Evolutionary conservation across 768 basidiomycete genomes (phyloP), one percentile per base, ranked within the genome.

Genomic region (Lactarius indigo): DNA sequence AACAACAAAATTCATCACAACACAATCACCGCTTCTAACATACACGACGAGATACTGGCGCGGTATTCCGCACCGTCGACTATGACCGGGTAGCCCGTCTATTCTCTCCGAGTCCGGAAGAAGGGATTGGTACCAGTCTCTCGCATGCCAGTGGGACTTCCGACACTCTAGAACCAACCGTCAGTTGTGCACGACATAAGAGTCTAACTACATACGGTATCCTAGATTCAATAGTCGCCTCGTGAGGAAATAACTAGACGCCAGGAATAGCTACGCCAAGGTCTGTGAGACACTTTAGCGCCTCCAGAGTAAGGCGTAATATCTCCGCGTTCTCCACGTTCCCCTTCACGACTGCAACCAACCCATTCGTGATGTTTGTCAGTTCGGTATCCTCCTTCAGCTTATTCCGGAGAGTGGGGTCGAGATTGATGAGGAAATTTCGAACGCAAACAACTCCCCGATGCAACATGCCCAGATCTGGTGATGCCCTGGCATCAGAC

Each of bases 361-460:
- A 78, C 0, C 84, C 84, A 37, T 75, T 73, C 26, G 83, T 75
- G 20, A 93, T 75, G n/a, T 84, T 86, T 15, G 81, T 77, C 54
- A 81, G 80, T 61, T 81, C 79, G 9, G 83, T 84, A 70, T 85
- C 84, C 30, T 82, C 76, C 20, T 78, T 77, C n/a, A 91, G 75
- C 62, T 75, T 75, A 59, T 79, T 79, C 50, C 78, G 76, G 26
- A 75, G 73, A 7, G 73, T 73, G 31, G 74, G 71, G 64, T 82
- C 72, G 12, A 85, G 75, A 64, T 81, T 83, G 18, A 79, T 68
- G 81, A 80, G 76, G 50, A 95, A 75, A 73, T 92, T 94, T 42
- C 81, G 79, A 28, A 89, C 77, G 72, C 90, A 90, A n/a, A 93
- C 82, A 0, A 90, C 83, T 1, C 88, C 93, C 31, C 95, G 86